Evolutionary conservation across 1,284 basidiomycete genomes (phyloP), one percentile per base, ranked within the genome.

Genomic region (Apiotrichum siamense): DNA sequence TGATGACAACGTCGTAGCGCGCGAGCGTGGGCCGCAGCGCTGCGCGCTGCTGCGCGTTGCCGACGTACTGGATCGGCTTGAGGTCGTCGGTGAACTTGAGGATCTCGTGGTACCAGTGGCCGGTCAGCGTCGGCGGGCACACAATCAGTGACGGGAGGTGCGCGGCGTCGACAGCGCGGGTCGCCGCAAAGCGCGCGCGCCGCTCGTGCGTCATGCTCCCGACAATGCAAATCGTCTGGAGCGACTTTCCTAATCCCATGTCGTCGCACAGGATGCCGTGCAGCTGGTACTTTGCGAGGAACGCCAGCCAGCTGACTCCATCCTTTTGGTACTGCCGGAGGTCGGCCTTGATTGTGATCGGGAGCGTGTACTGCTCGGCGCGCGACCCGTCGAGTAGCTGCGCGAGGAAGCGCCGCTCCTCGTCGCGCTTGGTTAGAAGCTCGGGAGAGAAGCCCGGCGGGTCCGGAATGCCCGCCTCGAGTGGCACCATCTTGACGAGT

Each of bases 31-130:
- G 64, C 11, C 88, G 76, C 18, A 92, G 76, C 35, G 79, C 80
- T 21, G 80, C 77, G n/a, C 96, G 84, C 61, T 97, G 91, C 47
- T 83, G 79, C n/a, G 88, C 83, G 52, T 86, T 86, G 18, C 96
- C 96, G 3, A 87, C 87, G 72, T 97, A 99, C 60, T 94, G 79
- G 49, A 97, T 77, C 0, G 93, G 88, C 26, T 80, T 81, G 39
- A 98, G 79, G 11, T 50, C 39, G 48, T 87, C 86, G 5, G 86
- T 81, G 66, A 98, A 99, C 68, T 96, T 97, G 54, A 85, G 79
- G 54, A 98, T 87, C 75, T 99, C 96, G 73, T 97, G 94, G 70
- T 89, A 90, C 96, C 96, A 99, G 67, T 99, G 96, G 7, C 96
- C 94, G 0, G 89, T 88, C 55, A 99, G 82, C 1, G 96, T 99